Evolutionary conservation across 2,329 filamentous ascomycete species (phyloP).

Genomic region (Teratosphaeriaceae sp.): DNA sequence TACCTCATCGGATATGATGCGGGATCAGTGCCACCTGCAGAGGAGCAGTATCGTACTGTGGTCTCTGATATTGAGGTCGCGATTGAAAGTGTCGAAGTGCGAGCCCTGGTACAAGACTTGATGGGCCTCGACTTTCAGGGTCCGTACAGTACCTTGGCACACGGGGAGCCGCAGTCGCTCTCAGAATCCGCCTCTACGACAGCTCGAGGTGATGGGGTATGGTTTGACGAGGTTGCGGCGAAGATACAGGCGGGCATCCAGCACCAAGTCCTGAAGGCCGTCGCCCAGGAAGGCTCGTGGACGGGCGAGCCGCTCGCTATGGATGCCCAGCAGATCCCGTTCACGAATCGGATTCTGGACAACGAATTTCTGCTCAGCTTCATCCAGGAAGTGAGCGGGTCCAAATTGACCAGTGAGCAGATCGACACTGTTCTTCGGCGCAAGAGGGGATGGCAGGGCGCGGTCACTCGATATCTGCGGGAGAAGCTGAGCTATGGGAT

Average conservation of each 20-base stretch:
- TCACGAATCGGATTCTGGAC: background rate
- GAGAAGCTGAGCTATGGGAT: constrained; percentile 49
- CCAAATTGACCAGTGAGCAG: background rate
- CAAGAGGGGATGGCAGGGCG: constrained; percentile 17
- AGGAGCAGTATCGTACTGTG: background rate
- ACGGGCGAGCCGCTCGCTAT: background rate
- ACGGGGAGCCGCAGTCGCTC: background rate
- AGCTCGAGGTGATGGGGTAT: background rate
- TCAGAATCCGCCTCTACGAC: background rate
- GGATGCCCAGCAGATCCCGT: background rate
- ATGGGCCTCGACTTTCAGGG: background rate
- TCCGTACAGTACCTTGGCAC: background rate
- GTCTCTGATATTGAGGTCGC: background rate
- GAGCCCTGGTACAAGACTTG: background rate
- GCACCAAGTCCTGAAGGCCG: background rate
- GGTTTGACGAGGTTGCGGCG: background rate
- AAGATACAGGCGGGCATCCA: background rate
- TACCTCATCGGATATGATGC: constrained; percentile 47
- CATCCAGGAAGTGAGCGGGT: background rate
- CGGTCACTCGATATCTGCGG: constrained; percentile 50
- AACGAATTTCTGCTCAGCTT: background rate
- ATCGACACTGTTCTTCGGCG: background rate
- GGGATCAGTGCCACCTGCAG: background rate
- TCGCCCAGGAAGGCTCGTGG: background rate
- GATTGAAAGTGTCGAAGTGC: background rate